Conservation (phyloP, 306 rosid genomes). For the Fagus crenata region DNA sequence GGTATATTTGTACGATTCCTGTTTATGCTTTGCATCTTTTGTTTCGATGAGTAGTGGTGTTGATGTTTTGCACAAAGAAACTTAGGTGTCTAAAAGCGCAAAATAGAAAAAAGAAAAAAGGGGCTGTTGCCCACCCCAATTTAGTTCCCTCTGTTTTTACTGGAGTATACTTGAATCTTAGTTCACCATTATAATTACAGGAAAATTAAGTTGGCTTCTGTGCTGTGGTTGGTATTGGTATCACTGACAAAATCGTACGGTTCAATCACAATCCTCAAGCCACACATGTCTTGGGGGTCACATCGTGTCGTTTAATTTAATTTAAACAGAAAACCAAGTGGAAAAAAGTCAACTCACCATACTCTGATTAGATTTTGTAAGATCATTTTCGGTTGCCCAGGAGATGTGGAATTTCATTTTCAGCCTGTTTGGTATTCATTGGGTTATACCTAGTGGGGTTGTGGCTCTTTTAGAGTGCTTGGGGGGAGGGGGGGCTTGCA, state of each 20-base stretch:
- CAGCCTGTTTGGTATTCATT: too few species aligned
- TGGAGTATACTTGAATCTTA: background rate
- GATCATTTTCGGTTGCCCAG: too few species aligned
- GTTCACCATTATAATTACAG: background rate
- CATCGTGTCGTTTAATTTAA: too few species aligned
- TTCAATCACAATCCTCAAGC: background rate
- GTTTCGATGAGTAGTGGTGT: background rate
- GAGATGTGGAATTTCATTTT: too few species aligned
- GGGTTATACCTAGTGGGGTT: too few species aligned
- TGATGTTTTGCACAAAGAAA: too few species aligned
- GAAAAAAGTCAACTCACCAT: background rate
- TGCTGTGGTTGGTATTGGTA: background rate
- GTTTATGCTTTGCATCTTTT: background rate
- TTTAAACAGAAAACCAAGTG: background rate
- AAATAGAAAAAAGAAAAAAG: background rate
- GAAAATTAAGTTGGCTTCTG: background rate
- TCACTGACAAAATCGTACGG: background rate
- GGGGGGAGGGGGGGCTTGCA: too few species aligned
- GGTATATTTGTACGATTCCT: background rate
- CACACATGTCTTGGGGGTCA: background rate
- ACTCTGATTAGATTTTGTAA: too few species aligned
- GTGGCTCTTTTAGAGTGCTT: too few species aligned
- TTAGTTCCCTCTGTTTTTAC: background rate
- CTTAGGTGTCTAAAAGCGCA: background rate
- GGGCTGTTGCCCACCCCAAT: too few species aligned